Percentiles rank a stretch among this genome's conserved stretches.
phyloP scores from a whole-genome alignment of 2,329 filamentous ascomycete species.

The Venturia asperata region DNA sequence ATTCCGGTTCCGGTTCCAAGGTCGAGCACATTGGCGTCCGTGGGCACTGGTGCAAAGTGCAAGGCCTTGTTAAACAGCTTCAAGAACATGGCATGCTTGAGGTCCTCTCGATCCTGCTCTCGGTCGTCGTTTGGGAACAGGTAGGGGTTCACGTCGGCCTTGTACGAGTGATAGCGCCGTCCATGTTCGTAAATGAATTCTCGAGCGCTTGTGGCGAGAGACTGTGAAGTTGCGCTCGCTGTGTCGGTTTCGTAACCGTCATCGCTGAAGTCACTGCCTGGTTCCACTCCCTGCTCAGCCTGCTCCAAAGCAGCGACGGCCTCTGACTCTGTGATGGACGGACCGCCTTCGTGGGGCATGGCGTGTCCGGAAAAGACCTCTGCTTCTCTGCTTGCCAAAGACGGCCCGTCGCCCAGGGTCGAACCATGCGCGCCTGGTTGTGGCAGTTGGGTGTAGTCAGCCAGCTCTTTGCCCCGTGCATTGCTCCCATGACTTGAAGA shows the following conservation, averaged over 20 bases:
- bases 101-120: constrained; percentile 17
- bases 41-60: constrained; percentile 33
- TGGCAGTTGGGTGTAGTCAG: not conserved
- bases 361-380: not conserved
- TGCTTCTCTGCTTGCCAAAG: constrained; percentile 3
- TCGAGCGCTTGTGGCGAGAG: constrained; percentile 16
- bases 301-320: constrained; percentile 14
- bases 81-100: constrained; percentile 17
- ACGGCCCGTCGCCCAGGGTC: not conserved
- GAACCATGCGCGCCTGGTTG: not conserved
- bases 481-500: not conserved
- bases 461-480: not conserved
- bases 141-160: constrained; percentile 15
- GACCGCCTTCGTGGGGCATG: not conserved
- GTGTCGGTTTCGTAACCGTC: constrained; percentile 16
- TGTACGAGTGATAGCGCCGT: constrained; percentile 18
- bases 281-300: constrained; percentile 18
- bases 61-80: constrained; percentile 31
- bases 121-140: constrained; percentile 20
- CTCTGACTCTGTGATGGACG: constrained; percentile 13
- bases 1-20: constrained; percentile 24
- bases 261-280: constrained; percentile 8
- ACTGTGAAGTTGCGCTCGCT: constrained; percentile 16
- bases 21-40: not conserved
- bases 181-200: constrained; percentile 19